Percentiles rank a stretch among this genome's conserved stretches.
Evolutionary conservation across 345 rosid species (phyloP).

Genomic region (Eucalyptus cloeziana): DNA sequence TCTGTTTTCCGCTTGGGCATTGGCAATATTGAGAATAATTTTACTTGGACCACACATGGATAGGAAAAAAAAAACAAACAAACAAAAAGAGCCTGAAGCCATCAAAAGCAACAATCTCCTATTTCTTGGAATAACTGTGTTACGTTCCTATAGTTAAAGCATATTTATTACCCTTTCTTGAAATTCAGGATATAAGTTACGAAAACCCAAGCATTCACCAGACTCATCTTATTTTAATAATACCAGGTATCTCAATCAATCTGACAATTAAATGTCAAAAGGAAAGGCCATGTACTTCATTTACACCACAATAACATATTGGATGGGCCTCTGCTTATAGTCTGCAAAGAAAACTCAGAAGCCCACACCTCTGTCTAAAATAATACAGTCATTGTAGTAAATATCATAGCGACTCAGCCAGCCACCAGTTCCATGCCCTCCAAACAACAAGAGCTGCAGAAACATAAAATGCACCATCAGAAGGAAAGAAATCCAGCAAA

Average conservation of each 20-base stretch:
- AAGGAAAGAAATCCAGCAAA: background rate
- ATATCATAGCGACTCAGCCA: slow-evolving; percentile 97
- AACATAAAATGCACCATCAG: background rate
- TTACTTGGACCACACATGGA: background rate
- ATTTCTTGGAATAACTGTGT: background rate
- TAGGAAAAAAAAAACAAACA: background rate
- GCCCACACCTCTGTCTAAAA: slow-evolving; percentile 78
- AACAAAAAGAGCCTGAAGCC: background rate
- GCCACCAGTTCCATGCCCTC: slow-evolving; percentile 99
- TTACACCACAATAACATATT: background rate
- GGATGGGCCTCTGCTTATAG: background rate
- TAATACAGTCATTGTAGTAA: slow-evolving; percentile 75
- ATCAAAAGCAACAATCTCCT: background rate
- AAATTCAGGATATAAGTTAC: background rate
- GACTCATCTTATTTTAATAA: background rate
- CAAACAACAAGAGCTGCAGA: slow-evolving; percentile 85
- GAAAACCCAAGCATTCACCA: background rate
- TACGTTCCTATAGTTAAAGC: background rate
- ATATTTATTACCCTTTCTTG: background rate
- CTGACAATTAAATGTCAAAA: background rate
- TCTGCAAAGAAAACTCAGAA: background rate
- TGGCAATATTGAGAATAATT: background rate
- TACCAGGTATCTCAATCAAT: background rate
- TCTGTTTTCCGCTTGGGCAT: background rate
- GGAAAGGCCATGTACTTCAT: background rate